A percentile compares a stretch with the other conserved stretches of the same genome.
Conservation (phyloP, 108 stramenopile species). For the Epithemia pelagica region DNA sequence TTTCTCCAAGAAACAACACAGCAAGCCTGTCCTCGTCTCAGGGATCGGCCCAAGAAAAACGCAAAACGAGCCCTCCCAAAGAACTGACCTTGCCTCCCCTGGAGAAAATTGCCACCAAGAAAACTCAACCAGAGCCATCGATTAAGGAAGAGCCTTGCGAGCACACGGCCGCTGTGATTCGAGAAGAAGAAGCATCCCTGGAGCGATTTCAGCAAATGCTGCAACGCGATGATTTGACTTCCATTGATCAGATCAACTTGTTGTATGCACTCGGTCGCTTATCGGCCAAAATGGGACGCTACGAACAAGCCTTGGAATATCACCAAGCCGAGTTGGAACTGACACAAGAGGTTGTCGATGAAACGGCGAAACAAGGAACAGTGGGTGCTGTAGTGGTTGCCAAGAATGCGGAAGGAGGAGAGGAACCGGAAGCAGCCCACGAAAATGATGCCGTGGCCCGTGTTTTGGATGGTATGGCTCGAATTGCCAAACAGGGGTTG, state of each 20-base stretch:
- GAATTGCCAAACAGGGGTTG: neutral
- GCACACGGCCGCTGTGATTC: neutral
- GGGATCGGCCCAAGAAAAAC: too few species aligned
- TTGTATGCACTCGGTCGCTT: neutral
- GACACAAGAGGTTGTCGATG: neutral
- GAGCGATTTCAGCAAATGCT: neutral
- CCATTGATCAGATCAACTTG: neutral
- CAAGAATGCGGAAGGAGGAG: neutral
- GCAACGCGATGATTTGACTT: neutral
- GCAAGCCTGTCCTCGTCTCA: too few species aligned
- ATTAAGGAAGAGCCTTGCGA: neutral
- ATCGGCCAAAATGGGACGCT: neutral
- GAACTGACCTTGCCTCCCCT: too few species aligned
- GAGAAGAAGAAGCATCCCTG: neutral
- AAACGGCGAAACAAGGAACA: neutral
- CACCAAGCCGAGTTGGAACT: neutral
- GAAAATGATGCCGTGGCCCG: neutral
- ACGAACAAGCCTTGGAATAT: neutral
- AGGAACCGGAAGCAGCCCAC: neutral
- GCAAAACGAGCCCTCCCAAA: too few species aligned
- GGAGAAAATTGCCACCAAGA: too few species aligned
- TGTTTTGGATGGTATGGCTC: neutral
- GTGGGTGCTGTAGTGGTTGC: neutral
- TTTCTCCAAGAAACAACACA: too few species aligned
- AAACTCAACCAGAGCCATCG: too few species aligned